Evolutionary conservation across 2,329 filamentous ascomycete species (phyloP), one percentile per base, ranked within the genome.

Genomic region (Paraphoma sp.): DNA sequence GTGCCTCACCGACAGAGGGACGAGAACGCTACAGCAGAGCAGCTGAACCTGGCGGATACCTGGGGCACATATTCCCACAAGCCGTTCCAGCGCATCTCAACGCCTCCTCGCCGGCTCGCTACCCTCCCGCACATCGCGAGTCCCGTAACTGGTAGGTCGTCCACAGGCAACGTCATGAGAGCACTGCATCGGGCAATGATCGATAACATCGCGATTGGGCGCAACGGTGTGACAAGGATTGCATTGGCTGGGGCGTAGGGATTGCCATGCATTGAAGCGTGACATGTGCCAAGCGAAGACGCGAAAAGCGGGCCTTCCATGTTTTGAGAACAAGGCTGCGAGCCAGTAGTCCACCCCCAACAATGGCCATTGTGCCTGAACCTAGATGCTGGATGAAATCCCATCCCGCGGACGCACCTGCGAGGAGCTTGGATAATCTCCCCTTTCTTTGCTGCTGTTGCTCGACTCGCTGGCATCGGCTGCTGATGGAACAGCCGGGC

Each of bases 111-210:
- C 40, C 41, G 51, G 50, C n/a, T 48, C 45, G 51, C 45, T 18
- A 9, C 44, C 11, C 16, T 48, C 44, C 51, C 51, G 51, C 18
- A 23, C 45, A 47, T 52, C 17, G 50, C 36, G 16, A 45, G 33
- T 31, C 44, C 38, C 45, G 28, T 53, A 36, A 43, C 33, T 47
- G 56, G 56, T 49, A 55, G 56, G 48, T 47, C 30, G 49, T 31
- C 38, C 36, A 57, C 47, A 49, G 45, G 44, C 56, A 52, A 72
- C 71, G 71, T 74, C 72, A 75, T 71, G 65, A 65, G 68, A 53
- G 45, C 43, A 52, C 69, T 67, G 16, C 51, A 60, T 59, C 33
- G 31, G 68, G 71, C 47, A 73, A 60, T 63, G 70, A 75, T 72
- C 61, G 65, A 64, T 64, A 53, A 6, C 54, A 64, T 62, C 52